A percentile compares a stretch with the other conserved stretches of the same genome.
Conservation (phyloP, 768 basidiomycete genomes). For the Russula ochroleuca region DNA sequence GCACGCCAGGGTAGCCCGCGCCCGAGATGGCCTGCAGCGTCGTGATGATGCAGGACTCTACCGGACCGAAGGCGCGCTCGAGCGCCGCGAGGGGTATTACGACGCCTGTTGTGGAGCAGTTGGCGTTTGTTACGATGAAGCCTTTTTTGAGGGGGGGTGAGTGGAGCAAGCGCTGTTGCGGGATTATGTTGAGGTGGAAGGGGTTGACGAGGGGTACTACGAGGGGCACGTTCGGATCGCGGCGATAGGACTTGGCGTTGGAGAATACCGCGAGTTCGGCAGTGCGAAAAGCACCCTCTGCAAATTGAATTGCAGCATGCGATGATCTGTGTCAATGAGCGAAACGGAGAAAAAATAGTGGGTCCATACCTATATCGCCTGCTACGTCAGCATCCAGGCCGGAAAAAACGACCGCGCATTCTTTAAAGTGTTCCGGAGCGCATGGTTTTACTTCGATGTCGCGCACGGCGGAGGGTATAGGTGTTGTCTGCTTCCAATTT, state of each 20-base stretch:
- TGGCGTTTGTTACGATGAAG: conserved; percentile 97
- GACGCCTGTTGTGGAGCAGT: conserved; percentile 93
- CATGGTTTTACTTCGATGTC: conserved; percentile 73
- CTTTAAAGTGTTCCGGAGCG: conserved; percentile 66
- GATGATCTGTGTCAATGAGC: neutral
- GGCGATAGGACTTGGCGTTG: conserved; percentile 93
- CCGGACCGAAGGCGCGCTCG: conserved; percentile 88
- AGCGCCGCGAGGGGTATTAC: conserved; percentile 89
- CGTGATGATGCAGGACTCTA: conserved; percentile 86
- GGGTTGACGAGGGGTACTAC: conserved; percentile 96
- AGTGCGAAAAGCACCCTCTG: conserved; percentile 74
- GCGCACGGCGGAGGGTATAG: conserved; percentile 62
- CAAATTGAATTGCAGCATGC: conserved; percentile 34
- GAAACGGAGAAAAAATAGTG: conserved; percentile 2
- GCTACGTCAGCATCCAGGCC: conserved; percentile 96
- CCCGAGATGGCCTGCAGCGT: conserved; percentile 99
- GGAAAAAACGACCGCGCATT: conserved; percentile 86
- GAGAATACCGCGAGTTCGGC: conserved; percentile 93
- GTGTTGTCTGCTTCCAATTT: conserved; percentile 83
- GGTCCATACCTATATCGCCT: conserved; percentile 80
- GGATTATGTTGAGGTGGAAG: conserved; percentile 75
- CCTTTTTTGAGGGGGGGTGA: conserved; percentile 69
- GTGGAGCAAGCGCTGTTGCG: conserved; percentile 72
- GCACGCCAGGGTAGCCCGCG: conserved; percentile 93
- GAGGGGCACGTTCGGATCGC: conserved; percentile 90